Conservation (phyloP, 2,329 filamentous ascomycete genomes). For the Verticillium dahliae region DNA sequence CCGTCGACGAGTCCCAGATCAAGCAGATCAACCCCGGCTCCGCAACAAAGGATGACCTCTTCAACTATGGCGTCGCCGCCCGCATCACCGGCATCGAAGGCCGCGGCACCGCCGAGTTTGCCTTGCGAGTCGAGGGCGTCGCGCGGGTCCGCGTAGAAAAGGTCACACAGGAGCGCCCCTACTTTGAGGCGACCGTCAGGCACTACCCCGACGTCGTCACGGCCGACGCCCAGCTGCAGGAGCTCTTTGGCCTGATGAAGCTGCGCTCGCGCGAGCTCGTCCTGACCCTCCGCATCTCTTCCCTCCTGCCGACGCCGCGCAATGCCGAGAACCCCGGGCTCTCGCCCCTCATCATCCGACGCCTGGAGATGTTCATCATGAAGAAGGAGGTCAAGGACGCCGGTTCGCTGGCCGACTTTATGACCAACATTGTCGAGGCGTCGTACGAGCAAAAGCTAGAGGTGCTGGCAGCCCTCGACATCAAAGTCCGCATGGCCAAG, state of each 20-base stretch:
- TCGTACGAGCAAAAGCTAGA: slow-evolving; percentile 87
- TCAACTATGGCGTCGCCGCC: slow-evolving; percentile 73
- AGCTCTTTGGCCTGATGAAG: slow-evolving; percentile 75
- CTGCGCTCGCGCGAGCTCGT: slow-evolving; percentile 80
- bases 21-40: slow-evolving; percentile 50
- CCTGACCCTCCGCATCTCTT: slow-evolving; percentile 74
- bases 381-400: slow-evolving; percentile 78
- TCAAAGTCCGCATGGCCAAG: slow-evolving; percentile 70
- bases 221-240: slow-evolving; percentile 55
- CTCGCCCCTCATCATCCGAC: slow-evolving; percentile 77
- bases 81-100: slow-evolving; percentile 76
- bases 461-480: slow-evolving; percentile 72
- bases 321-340: slow-evolving; percentile 55
- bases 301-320: slow-evolving; percentile 61
- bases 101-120: slow-evolving; percentile 67
- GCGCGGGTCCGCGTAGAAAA: slow-evolving; percentile 70
- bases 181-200: slow-evolving; percentile 75
- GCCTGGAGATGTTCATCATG: slow-evolving; percentile 81
- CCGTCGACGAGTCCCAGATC: slow-evolving; percentile 34
- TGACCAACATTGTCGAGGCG: slow-evolving; percentile 86
- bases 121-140: slow-evolving; percentile 79
- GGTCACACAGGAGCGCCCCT: slow-evolving; percentile 71
- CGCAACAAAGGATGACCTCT: slow-evolving; percentile 67
- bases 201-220: slow-evolving; percentile 48
- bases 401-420: slow-evolving; percentile 86